phyloP scores from a whole-genome alignment of 345 rosid genomes.

The Populus tremula region DNA sequence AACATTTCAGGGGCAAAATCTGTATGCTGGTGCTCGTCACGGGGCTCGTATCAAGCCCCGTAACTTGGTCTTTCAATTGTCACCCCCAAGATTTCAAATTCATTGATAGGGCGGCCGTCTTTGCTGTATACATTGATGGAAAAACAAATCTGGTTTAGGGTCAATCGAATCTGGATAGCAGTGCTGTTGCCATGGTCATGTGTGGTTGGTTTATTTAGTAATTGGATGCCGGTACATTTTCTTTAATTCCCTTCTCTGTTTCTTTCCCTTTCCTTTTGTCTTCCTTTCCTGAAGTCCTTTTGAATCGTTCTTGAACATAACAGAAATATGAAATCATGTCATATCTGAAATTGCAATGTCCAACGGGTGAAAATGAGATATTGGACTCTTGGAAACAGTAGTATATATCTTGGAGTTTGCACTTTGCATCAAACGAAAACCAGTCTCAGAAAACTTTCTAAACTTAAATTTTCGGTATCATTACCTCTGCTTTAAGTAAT shows the following conservation, averaged over 20 bases:
- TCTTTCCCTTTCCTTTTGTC: neutral
- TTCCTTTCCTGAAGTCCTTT: neutral
- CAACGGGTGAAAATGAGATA: neutral
- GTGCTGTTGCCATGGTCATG: neutral
- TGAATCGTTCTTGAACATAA: conserved; percentile 3
- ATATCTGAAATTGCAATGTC: neutral
- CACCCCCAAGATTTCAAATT: conserved; percentile 20
- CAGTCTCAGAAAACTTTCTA: neutral
- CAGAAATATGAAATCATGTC: neutral
- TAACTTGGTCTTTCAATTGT: conserved; percentile 34
- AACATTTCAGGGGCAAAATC: conserved; percentile 32
- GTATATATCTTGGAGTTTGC: too few species aligned
- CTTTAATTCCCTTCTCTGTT: neutral
- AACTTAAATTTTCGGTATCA: neutral
- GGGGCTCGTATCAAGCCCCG: conserved; percentile 25
- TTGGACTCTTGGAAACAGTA: neutral
- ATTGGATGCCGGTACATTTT: neutral
- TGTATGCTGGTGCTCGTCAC: conserved; percentile 28
- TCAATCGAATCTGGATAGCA: conserved; percentile 4
- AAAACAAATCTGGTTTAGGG: neutral
- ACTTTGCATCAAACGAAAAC: neutral
- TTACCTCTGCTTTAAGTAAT: neutral
- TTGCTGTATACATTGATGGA: conserved; percentile 1
- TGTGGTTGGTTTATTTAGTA: conserved; percentile 8
- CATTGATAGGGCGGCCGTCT: conserved; percentile 16